Base-by-base conservation (phyloP, 257 asterid genomes). In the Ligustrum vulgare region DNA sequence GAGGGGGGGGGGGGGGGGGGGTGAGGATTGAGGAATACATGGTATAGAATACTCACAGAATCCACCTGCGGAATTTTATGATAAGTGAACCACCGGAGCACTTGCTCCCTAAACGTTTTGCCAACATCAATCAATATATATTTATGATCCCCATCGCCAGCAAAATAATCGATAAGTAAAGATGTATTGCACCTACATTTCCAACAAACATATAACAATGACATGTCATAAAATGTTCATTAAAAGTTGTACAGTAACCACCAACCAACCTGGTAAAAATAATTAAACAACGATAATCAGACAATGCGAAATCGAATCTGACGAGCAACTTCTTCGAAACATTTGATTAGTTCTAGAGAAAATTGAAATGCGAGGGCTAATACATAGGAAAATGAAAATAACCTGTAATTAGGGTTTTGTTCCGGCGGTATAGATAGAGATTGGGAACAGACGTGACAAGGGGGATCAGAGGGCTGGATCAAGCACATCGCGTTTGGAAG, bases 61-160 rank as follows among this genome's bases (percentile, higher is more conserved):
- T 95, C 96, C 64, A 93, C 93, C 62, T 82, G 93, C 0, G 97
- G 96, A 80, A 95, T 90, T 77, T 81, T 91, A 84, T 91, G 78
- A 63, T 72, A 77, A 70, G 98, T 88, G 89, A 95, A 95, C 99
- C 99, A 95, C 54, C 98, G 87, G 73, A 95, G 90, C 10, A 93
- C 99, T 90, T 92, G 97, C 82, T 95, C 99, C 86, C 99, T 75
- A 78, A 95, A 95, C 2, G 99, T 89, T 90, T 94, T 94, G 76
- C 98, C 99, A 70, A 86, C 97, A 81, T 94, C 99, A 65, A 94
- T 91, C 89, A 92, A 75, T 79, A 95, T 90, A 77, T 92, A 92
- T 64, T 90, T 95, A 83, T 89, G 99, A 13, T 80, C 87, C 45
- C 87, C 83, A 64, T 78, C 90, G 47, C 74, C 67, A 73, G 71